These are phyloP conservation scores for Phytophthora sp. DNA, from an alignment of 352 stramenopile genomes.

Conservation along the genomic window DNA sequence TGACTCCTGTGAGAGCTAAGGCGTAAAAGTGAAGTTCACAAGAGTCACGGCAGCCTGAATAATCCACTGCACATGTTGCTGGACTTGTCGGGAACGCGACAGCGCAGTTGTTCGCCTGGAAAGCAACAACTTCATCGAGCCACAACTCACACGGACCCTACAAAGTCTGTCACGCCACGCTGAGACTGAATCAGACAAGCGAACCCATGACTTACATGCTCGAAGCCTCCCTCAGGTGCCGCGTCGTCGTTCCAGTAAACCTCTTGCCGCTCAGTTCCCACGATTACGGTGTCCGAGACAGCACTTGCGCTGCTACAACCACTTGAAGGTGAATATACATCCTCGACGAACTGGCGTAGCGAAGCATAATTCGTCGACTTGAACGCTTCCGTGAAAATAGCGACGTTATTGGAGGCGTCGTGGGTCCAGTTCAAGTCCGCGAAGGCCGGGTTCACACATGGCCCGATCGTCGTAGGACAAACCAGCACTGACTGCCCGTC, in stretches of 20 bases:
- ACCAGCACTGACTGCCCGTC: slow-evolving; percentile 1
- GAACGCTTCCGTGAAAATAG: slow-evolving; percentile 38
- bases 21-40: slow-evolving; percentile 61
- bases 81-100: slow-evolving; percentile 38
- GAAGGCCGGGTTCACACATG: slow-evolving; percentile 22
- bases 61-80: slow-evolving; percentile 49
- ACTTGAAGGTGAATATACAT: slow-evolving; percentile 17
- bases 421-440: slow-evolving; percentile 29
- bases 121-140: slow-evolving; percentile 41
- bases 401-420: slow-evolving; percentile 36
- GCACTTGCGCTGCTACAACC: slow-evolving; percentile 7
- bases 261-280: slow-evolving; percentile 11
- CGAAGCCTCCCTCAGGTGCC: slow-evolving; percentile 28
- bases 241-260: slow-evolving; percentile 34
- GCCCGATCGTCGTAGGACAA: slow-evolving; percentile 11
- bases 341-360: slow-evolving; percentile 38
- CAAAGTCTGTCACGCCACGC: background rate
- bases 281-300: slow-evolving; percentile 13
- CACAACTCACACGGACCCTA: slow-evolving; percentile 57
- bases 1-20: slow-evolving; percentile 37
- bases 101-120: slow-evolving; percentile 46
- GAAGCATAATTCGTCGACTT: slow-evolving; percentile 22
- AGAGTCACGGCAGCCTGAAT: slow-evolving; percentile 40
- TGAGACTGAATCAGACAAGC: background rate
- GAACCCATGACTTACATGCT: slow-evolving; percentile 25